phyloP scores from a whole-genome alignment of 2,329 filamentous ascomycete genomes.

The Dactylonectria macrodidyma region DNA sequence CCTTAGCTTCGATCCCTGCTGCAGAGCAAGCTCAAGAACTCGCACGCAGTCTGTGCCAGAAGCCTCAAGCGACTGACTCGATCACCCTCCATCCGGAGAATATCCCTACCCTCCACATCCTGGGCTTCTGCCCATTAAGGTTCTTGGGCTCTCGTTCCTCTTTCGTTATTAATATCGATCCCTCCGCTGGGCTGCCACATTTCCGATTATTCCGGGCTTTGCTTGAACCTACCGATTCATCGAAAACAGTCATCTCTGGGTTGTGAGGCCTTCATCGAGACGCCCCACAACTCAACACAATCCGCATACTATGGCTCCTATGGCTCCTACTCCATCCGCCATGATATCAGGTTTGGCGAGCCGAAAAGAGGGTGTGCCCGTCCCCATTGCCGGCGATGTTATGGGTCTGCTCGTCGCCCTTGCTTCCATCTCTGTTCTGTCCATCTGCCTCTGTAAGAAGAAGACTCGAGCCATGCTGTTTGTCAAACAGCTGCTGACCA shows the following conservation, averaged over 20 bases:
- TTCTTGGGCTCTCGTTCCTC: neutral
- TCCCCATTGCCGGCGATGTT: conserved; percentile 54
- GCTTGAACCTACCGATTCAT: neutral
- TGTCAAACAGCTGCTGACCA: conserved; percentile 22
- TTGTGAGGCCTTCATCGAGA: neutral
- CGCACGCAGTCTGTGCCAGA: conserved; percentile 13
- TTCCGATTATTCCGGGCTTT: neutral
- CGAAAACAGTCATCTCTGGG: neutral
- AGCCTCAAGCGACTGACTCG: conserved; percentile 16
- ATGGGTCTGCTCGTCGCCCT: conserved; percentile 55
- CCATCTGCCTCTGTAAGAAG: conserved; percentile 55
- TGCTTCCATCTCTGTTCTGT: conserved; percentile 52
- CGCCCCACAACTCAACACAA: no score
- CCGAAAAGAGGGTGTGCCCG: conserved; percentile 25
- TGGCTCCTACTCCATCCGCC: conserved; percentile 30
- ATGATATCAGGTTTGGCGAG: neutral
- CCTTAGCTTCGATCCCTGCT: neutral
- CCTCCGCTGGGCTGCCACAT: conserved; percentile 6
- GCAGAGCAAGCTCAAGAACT: conserved; percentile 2
- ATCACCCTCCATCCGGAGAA: conserved; percentile 11
- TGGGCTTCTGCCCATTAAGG: neutral
- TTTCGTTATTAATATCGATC: conserved; percentile 19
- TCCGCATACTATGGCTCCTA: neutral
- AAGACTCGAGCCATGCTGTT: neutral
- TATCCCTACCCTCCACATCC: conserved; percentile 15